Evolutionary conservation across 805 yeast species (phyloP), one percentile per base, ranked within the genome.

Genomic region (Metschnikowia baotianmanensis): DNA sequence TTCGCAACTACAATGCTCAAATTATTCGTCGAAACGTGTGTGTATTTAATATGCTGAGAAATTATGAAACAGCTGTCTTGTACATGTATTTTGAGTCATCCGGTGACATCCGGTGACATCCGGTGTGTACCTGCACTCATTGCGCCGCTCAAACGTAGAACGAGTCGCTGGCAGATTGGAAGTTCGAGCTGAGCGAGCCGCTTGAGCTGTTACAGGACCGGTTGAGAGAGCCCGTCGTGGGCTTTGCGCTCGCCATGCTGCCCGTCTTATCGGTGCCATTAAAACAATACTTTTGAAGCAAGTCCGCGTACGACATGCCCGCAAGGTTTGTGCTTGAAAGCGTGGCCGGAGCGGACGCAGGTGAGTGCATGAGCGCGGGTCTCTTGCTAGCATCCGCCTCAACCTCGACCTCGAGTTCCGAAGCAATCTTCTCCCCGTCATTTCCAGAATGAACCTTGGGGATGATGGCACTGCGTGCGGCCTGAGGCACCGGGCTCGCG

Each of bases 261-360:
- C n/a, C n/a, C n/a, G n/a, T n/a, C n/a, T n/a, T n/a, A n/a, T 41
- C 43, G 4, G 64, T 60, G 28, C 63, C 62, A 37, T 58, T 61
- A 50, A 66, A 66, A 46, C 72, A 66, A 40, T 62, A 66, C 23
- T 57, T 61, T 38, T 59, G 61, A 38, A 66, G 51, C 43, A 66
- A 55, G 45, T 63, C 67, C 2, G 67, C 53, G 43, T 66, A 66
- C 15, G 55, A 46, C 49, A 59, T 49, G 22, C 61, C 50, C 40
- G 50, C 52, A 42, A 61, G 53, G 25, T 48, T 47, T 20, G 54
- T 35, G 34, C 45, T 50, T 11, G 39, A 34, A 16, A 48, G 35
- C 18, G 17, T 15, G 23, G 26, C 28, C 12, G 35, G 34, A 3
- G 42, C 32, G 10, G 43, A 34, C 11, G 35, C 36, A 24, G 9